Conservation (phyloP, 2,329 filamentous ascomycete species). For the Fusarium anguioides region DNA sequence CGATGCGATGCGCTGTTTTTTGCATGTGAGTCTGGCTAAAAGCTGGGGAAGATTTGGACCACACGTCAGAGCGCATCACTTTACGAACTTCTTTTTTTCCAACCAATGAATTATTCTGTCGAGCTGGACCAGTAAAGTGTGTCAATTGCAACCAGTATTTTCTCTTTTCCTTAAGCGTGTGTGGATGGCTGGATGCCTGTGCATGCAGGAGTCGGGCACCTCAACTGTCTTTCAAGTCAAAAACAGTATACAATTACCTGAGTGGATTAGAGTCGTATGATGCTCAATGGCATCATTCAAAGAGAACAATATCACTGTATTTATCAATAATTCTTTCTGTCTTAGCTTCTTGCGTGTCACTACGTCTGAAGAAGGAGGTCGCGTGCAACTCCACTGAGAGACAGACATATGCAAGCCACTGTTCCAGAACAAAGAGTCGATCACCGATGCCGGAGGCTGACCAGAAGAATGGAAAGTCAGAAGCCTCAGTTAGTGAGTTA, state of each 20-base stretch:
- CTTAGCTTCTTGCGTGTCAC: background rate
- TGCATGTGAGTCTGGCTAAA: constrained; percentile 27
- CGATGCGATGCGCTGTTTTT: constrained; percentile 1
- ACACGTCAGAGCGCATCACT: constrained; percentile 27
- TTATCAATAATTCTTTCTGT: background rate
- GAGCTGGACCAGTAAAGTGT: background rate
- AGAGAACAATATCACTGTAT: background rate
- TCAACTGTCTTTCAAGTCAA: background rate
- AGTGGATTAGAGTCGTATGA: background rate
- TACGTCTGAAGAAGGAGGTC: constrained; percentile 18
- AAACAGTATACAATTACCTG: background rate
- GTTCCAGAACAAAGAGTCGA: constrained; percentile 16
- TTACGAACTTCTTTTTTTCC: constrained; percentile 1
- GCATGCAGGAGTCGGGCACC: background rate
- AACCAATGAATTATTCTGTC: constrained; percentile 1
- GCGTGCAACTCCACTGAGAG: constrained; percentile 22
- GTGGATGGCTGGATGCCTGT: background rate
- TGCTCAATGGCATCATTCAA: constrained; percentile 27
- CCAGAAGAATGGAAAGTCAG: background rate
- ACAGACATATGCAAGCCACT: constrained; percentile 8
- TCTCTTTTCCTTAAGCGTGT: background rate
- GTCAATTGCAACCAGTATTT: background rate
- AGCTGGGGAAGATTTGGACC: background rate
- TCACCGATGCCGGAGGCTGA: background rate
- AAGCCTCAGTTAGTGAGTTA: background rate